Percentiles rank a stretch among this genome's conserved stretches.
phyloP scores from a whole-genome alignment of 1,139 yeast genomes.

The Eremothecium gossypii region DNA sequence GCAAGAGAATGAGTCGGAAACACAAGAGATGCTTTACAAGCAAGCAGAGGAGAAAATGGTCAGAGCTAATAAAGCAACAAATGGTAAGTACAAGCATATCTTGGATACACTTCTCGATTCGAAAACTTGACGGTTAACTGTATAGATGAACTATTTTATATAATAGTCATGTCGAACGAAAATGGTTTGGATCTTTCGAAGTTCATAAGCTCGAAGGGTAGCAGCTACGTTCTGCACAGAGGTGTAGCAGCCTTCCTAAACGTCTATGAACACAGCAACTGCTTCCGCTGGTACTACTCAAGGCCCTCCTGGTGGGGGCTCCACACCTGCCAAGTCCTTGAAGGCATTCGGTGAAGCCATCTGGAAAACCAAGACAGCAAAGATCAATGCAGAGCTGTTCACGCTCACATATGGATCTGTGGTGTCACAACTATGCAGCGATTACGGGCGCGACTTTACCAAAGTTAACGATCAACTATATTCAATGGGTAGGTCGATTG shows the following conservation, averaged over 20 bases:
- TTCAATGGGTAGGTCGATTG: conserved; percentile 93
- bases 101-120: conserved; percentile 32
- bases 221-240: no score
- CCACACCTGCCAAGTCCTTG: conserved; percentile 13
- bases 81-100: conserved; percentile 59
- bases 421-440: conserved; percentile 87
- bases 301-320: not conserved
- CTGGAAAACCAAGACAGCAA: conserved; percentile 85
- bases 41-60: conserved; percentile 56
- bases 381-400: conserved; percentile 85
- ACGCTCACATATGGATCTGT: conserved; percentile 90
- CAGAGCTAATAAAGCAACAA: conserved; percentile 66
- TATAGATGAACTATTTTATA: no score
- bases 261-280: not conserved
- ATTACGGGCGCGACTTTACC: conserved; percentile 62
- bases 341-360: conserved; percentile 74
- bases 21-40: conserved; percentile 54
- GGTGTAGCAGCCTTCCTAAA: no score
- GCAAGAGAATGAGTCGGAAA: conserved; percentile 50
- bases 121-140: conserved; percentile 2
- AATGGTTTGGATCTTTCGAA: no score
- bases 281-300: conserved; percentile 1
- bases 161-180: no score
- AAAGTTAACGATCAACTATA: conserved; percentile 79
- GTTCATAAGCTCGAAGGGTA: no score